Evolutionary conservation across 2,329 filamentous ascomycete species (phyloP).

Genomic region (Fusarium sp.): DNA sequence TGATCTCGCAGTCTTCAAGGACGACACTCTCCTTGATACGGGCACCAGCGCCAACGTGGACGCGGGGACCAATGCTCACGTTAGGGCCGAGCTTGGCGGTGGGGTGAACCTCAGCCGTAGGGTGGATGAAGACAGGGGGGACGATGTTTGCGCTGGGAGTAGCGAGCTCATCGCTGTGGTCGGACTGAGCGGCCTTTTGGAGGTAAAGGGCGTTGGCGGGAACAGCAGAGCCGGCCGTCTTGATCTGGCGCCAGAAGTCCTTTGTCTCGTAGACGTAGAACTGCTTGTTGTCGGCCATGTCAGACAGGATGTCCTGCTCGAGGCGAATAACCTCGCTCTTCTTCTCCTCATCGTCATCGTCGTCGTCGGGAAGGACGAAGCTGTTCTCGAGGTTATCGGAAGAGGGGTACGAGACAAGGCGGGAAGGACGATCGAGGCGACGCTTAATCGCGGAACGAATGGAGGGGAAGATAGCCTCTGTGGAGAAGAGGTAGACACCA

Average conservation of each 20-base stretch:
- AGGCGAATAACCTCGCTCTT: slow-evolving; percentile 92
- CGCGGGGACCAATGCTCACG: slow-evolving; percentile 95
- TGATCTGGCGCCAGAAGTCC: slow-evolving; percentile 99
- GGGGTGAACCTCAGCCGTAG: slow-evolving; percentile 89
- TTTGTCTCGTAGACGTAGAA: slow-evolving; percentile 99
- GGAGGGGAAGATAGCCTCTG: slow-evolving; percentile 95
- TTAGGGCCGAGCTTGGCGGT: slow-evolving; percentile 97
- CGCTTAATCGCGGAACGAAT: slow-evolving; percentile 97
- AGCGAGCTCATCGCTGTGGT: slow-evolving; percentile 80
- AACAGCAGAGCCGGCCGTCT: slow-evolving; percentile 96
- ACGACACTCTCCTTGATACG: slow-evolving; percentile 97
- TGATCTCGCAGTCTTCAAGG: slow-evolving; percentile 94
- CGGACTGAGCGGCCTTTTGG: slow-evolving; percentile 89
- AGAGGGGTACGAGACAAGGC: slow-evolving; percentile 94
- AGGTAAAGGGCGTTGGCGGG: slow-evolving; percentile 97
- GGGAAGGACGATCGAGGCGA: slow-evolving; percentile 85
- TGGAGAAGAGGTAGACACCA: slow-evolving; percentile 97
- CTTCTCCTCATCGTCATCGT: slow-evolving; percentile 82
- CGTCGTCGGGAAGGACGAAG: slow-evolving; percentile 61
- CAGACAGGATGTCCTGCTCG: slow-evolving; percentile 96
- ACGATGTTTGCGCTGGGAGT: slow-evolving; percentile 89
- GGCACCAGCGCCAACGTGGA: slow-evolving; percentile 84
- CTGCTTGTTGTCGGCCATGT: slow-evolving; percentile 96
- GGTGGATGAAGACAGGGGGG: slow-evolving; percentile 95
- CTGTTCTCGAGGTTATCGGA: slow-evolving; percentile 89